Base-by-base conservation (phyloP, 257 asterid genomes). In the Jacaranda mimosifolia region DNA sequence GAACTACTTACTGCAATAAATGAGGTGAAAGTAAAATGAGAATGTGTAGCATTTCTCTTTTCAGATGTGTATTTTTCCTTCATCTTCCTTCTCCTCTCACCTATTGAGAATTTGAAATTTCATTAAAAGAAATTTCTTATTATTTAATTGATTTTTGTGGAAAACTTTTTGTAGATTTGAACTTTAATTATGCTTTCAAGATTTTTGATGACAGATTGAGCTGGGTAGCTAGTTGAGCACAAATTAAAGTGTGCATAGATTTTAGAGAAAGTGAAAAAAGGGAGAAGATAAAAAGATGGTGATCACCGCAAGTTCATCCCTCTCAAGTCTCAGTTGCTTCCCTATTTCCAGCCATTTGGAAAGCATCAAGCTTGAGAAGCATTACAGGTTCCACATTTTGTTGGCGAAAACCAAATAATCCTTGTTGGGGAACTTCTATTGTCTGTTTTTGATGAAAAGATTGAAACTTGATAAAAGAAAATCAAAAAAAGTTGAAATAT, bases 121-220 rank as follows among this genome's bases (percentile, higher is more conserved):
- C 45, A 38, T 70, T 72, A 42, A 42, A 9, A 42, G 9, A 42
- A 42, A 1, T 6, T 9, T 42, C 46, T 42, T 42, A 42, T 42
- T 42, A 42, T 42, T 42, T 9, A 42, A 42, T 42, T 40, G 8
- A 4, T 42, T 5, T 42, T 9, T 26, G 32, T 18, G 56, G 39
- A 66, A 65, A 66, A 49, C 32, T 51, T 60, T 45, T 77, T 72
- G 63, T 26, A 70, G 55, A 70, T 48, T 69, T 60, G 55, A 14
- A 21, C 66, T 60, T 40, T 70, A 42, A 26, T 26, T 26, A 26
- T 49, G 26, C 62, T 55, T 55, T n/a, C 59, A 0, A 55, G 62
- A 55, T 18, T 55, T 55, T n/a, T 53, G 59, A 53, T 53, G 59
- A 53, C 15, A 17, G 32, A 9, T 48, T 11, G 53, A 12, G 14